Percentiles rank a stretch among this genome's conserved stretches.
phyloP scores from a whole-genome alignment of 441 rosid genomes.

The Breynia disticha region DNA sequence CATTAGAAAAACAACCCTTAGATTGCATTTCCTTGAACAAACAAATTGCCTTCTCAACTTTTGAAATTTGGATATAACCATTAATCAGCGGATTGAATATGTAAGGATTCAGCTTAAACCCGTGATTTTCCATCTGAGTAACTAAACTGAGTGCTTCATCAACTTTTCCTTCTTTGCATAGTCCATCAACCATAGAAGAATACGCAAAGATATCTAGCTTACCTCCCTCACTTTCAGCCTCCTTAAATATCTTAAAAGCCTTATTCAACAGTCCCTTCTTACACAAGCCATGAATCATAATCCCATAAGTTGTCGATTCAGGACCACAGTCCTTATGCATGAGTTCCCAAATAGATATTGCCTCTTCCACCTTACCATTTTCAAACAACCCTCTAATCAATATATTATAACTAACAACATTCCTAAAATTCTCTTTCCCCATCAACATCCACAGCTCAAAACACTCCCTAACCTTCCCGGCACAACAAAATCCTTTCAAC shows the following conservation, averaged over 20 bases:
- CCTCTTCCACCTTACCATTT: conserved; percentile 55
- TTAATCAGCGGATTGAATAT: conserved; percentile 54
- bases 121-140: conserved; percentile 34
- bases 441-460: conserved; percentile 69
- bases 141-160: conserved; percentile 54
- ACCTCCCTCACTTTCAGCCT: conserved; percentile 36
- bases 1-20: conserved; percentile 35
- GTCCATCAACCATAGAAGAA: conserved; percentile 59
- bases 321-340: conserved; percentile 38
- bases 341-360: conserved; percentile 48
- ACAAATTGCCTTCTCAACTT: conserved; percentile 46
- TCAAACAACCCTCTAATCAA: conserved; percentile 59
- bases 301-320: conserved; percentile 53
- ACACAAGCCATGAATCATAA: conserved; percentile 70
- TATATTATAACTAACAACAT: conserved; percentile 56
- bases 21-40: conserved; percentile 48
- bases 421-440: conserved; percentile 50
- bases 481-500: conserved; percentile 61
- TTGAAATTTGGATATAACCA: conserved; percentile 52
- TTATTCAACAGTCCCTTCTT: conserved; percentile 64
- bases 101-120: conserved; percentile 39
- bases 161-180: conserved; percentile 60
- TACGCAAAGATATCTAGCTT: conserved; percentile 51
- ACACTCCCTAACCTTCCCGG: conserved; percentile 51
- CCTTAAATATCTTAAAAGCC: conserved; percentile 53